Evolutionary conservation across 148 eudicot genomes (phyloP), one percentile per base, ranked within the genome.

Genomic region (Rhododendron ovatum): DNA sequence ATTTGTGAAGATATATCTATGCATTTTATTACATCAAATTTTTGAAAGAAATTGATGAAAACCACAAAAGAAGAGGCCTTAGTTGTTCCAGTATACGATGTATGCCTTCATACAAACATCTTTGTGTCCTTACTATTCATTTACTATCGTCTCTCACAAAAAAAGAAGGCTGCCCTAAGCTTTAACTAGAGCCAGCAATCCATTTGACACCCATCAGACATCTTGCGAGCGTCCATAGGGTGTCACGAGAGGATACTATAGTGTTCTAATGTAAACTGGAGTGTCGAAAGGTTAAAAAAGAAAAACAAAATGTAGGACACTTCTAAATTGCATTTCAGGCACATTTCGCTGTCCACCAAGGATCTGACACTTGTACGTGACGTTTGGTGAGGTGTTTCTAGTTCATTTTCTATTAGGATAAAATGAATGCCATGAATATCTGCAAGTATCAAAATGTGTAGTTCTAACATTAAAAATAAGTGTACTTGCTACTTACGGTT

Each of bases 401-500:
- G 1, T 55, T 55, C 20, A 17, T 55, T 55, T 4, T 55, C 61
- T 17, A 17, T 55, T 15, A 55, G 59, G 48, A 47, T 9, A 20
- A 24, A 4, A 24, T 17, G 28, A 12, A 63, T 5, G 8, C 76
- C 76, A 63, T 39, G 10, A 33, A 82, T 33, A 8, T 33, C 47
- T 26, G 41, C 43, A 22, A 43, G 20, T 30, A 20, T 67, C 43
- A 50, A 9, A 50, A 14, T 3, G 20, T 65, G 26, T 39, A 39
- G 28, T 37, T 71, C 41, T 7, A 84, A 50, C 5, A 65, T 53
- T 28, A 4, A 61, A 37, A 55, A 26, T 35, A 17, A 43, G 50
- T 28, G 3, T n/a, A 33, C 28, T 84, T 47, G 14, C 71, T 83
- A 77, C 93, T 90, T 85, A 91, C 93, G 88, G 85, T 91, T 85